Conservation (phyloP, 805 yeast species). For the Lachancea sp. region DNA sequence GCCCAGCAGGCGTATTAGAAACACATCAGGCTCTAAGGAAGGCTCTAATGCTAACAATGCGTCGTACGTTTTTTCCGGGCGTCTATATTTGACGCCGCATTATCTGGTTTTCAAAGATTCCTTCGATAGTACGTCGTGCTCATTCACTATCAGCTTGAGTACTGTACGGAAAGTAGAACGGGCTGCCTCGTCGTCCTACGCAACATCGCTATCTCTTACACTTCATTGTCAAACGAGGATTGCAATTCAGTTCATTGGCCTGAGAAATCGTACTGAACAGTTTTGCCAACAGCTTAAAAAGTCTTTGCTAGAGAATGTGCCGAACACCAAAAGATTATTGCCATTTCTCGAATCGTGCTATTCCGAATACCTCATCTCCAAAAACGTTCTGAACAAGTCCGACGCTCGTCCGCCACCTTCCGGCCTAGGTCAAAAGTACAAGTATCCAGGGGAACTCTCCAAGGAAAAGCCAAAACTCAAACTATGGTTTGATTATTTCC, state of each 20-base stretch:
- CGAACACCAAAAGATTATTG: slow-evolving; percentile 53
- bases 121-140: slow-evolving; percentile 61
- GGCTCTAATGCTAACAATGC: slow-evolving; percentile 12
- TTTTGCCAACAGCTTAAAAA: slow-evolving; percentile 66
- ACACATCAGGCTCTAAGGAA: background rate
- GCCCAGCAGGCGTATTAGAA: slow-evolving; percentile 15
- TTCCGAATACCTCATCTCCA: slow-evolving; percentile 75
- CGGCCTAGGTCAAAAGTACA: slow-evolving; percentile 79
- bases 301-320: slow-evolving; percentile 54
- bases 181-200: slow-evolving; percentile 65
- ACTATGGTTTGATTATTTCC: slow-evolving; percentile 88
- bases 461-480: slow-evolving; percentile 83
- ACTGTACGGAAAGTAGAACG: slow-evolving; percentile 82
- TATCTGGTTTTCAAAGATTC: slow-evolving; percentile 70
- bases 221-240: slow-evolving; percentile 61
- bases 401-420: slow-evolving; percentile 59
- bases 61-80: slow-evolving; percentile 48
- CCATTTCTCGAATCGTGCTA: slow-evolving; percentile 67
- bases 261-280: slow-evolving; percentile 69
- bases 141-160: slow-evolving; percentile 64
- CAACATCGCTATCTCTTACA: slow-evolving; percentile 68
- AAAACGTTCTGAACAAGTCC: slow-evolving; percentile 32
- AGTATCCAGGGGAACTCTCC: slow-evolving; percentile 78
- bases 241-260: slow-evolving; percentile 69
- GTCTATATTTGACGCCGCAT: slow-evolving; percentile 65